These are phyloP conservation scores for Fusarium dimerum DNA, from an alignment of 2,329 filamentous ascomycete species.

Conservation along the genomic window DNA sequence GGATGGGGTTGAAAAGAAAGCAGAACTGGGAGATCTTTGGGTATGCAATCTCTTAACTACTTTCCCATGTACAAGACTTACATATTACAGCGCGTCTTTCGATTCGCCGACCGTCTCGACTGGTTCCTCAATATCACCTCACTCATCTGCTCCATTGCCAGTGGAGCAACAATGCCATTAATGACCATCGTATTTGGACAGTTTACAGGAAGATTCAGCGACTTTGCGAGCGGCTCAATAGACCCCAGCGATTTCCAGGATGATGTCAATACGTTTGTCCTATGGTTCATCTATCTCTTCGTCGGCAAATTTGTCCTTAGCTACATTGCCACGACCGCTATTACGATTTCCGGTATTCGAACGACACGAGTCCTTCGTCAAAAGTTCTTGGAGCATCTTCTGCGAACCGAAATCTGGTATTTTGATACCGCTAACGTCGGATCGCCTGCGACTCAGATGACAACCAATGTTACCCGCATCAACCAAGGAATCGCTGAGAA, in stretches of 20 bases:
- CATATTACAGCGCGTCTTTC: conserved; percentile 36
- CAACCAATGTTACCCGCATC: conserved; percentile 49
- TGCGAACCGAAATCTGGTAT: conserved; percentile 55
- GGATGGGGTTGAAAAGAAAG: too few species aligned
- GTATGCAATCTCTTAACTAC: conserved; percentile 42
- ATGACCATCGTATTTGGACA: conserved; percentile 62
- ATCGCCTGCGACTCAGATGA: conserved; percentile 46
- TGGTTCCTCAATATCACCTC: conserved; percentile 40
- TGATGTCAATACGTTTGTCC: conserved; percentile 43
- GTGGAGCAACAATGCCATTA: conserved; percentile 46
- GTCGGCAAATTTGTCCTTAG: conserved; percentile 53
- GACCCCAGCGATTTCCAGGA: conserved; percentile 49
- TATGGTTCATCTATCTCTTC: conserved; percentile 61
- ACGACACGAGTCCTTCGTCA: conserved; percentile 39
- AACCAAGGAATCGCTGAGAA: conserved; percentile 48
- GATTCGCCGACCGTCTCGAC: conserved; percentile 40
- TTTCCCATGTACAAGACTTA: too few species aligned
- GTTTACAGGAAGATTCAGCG: conserved; percentile 55
- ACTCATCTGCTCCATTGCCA: conserved; percentile 38
- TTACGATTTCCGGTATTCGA: too few species aligned
- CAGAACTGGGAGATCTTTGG: conserved; percentile 36
- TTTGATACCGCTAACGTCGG: conserved; percentile 50
- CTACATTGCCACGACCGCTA: conserved; percentile 46
- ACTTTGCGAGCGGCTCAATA: conserved; percentile 50
- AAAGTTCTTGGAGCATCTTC: conserved; percentile 38